These are phyloP conservation scores for Oligophagozyma castellii DNA, from an alignment of 1,139 yeast genomes.

Conservation along the genomic window DNA sequence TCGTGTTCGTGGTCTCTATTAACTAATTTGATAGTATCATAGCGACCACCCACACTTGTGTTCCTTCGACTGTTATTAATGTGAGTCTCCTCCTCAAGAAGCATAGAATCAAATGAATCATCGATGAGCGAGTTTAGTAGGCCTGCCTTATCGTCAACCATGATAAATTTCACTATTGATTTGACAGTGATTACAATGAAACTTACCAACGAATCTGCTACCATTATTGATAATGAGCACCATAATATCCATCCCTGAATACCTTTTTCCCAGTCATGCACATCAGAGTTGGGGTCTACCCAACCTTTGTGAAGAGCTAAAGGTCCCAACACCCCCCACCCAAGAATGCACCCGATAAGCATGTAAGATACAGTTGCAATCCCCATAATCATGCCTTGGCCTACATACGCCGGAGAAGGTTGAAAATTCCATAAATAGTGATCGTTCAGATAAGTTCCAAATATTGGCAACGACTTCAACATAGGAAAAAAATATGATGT, in stretches of 20 bases:
- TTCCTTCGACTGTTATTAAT: conserved; percentile 12
- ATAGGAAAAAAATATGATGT: conserved; percentile 61
- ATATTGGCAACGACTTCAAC: conserved; percentile 54
- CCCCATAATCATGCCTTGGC: conserved; percentile 98
- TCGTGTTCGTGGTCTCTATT: conserved; percentile 25
- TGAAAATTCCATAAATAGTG: conserved; percentile 79
- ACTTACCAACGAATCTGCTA: conserved; percentile 78
- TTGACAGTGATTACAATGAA: conserved; percentile 48
- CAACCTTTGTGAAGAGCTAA: conserved; percentile 54
- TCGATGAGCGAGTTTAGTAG: conserved; percentile 15
- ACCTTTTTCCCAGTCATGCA: conserved; percentile 86
- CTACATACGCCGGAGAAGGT: conserved; percentile 94
- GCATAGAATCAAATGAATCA: conserved; percentile 22
- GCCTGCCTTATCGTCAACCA: conserved; percentile 15
- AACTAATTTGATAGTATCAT: conserved; percentile 18
- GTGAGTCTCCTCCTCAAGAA: conserved; percentile 21
- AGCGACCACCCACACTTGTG: conserved; percentile 5
- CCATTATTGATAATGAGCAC: conserved; percentile 89
- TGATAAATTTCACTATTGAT: conserved; percentile 27
- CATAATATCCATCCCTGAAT: conserved; percentile 97
- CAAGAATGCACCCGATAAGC: conserved; percentile 78
- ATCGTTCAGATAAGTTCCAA: conserved; percentile 52
- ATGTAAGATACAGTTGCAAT: conserved; percentile 80
- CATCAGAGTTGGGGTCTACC: conserved; percentile 65
- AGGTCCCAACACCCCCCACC: conserved; percentile 89